Conservation (phyloP, 2,329 filamentous ascomycete genomes). For the Diaporthe velutina region DNA sequence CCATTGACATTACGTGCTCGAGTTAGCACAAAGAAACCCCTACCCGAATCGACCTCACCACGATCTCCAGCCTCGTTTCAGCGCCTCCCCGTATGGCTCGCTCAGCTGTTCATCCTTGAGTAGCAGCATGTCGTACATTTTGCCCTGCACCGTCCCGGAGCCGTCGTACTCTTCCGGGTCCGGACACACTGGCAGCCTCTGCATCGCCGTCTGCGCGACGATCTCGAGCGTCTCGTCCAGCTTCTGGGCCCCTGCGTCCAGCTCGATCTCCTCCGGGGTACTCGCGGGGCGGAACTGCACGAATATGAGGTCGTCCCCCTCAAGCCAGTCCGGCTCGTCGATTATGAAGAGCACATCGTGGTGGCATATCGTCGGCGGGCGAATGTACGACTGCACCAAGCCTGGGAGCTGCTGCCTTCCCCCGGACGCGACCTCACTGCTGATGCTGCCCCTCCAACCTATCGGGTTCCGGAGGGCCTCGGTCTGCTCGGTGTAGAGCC, state of each 20-base stretch:
- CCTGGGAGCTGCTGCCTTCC: background rate
- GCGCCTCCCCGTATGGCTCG: slow-evolving; percentile 10
- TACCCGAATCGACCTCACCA: background rate
- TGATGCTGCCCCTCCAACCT: background rate
- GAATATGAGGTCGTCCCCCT: slow-evolving; percentile 6
- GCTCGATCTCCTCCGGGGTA: slow-evolving; percentile 4
- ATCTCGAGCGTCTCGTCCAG: slow-evolving; percentile 24
- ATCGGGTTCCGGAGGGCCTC: slow-evolving; percentile 22
- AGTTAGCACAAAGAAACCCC: background rate
- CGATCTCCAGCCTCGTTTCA: background rate
- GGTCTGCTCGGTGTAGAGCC: slow-evolving; percentile 15
- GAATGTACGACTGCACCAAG: slow-evolving; percentile 8
- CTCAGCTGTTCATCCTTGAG: slow-evolving; percentile 11
- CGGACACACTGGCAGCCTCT: background rate
- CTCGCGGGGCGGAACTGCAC: slow-evolving; percentile 24
- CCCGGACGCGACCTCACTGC: background rate
- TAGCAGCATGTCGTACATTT: slow-evolving; percentile 17
- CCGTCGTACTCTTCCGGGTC: slow-evolving; percentile 20
- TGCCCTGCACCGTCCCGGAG: slow-evolving; percentile 10
- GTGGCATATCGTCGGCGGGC: background rate
- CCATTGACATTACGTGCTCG: background rate
- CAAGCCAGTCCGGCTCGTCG: slow-evolving; percentile 20
- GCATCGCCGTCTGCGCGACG: background rate
- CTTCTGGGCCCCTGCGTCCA: background rate
- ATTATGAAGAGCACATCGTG: slow-evolving; percentile 22